These are phyloP conservation scores for Fusarium pseudonygamai DNA, from an alignment of 2,329 filamentous ascomycete species.

Conservation along the genomic window DNA sequence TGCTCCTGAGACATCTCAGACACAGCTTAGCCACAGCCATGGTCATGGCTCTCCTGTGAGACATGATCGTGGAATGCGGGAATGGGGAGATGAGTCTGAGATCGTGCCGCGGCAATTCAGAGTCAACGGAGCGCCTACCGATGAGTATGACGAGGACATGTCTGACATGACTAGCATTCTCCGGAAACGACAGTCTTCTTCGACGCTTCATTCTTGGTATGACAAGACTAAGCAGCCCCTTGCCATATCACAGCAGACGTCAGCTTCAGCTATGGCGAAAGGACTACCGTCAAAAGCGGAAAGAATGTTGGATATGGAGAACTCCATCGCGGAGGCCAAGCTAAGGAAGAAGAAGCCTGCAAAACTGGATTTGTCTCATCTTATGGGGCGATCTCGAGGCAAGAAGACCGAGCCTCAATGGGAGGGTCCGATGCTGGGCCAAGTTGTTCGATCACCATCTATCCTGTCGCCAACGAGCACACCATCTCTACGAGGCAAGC, in stretches of 20 bases:
- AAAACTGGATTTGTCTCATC: slow-evolving; percentile 59
- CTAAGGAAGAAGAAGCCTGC: slow-evolving; percentile 55
- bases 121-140: slow-evolving; percentile 20
- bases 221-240: slow-evolving; percentile 65
- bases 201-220: slow-evolving; percentile 66
- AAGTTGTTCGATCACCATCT: slow-evolving; percentile 55
- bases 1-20: slow-evolving; percentile 18
- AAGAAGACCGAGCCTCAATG: slow-evolving; percentile 47
- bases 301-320: slow-evolving; percentile 58
- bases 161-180: slow-evolving; percentile 56
- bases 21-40: slow-evolving; percentile 5
- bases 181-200: slow-evolving; percentile 61
- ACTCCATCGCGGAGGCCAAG: slow-evolving; percentile 37
- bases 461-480: slow-evolving; percentile 51
- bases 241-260: slow-evolving; percentile 68
- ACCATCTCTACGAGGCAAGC: slow-evolving; percentile 39
- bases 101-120: slow-evolving; percentile 39
- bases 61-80: slow-evolving; percentile 23
- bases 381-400: slow-evolving; percentile 50
- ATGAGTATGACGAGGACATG: slow-evolving; percentile 41
- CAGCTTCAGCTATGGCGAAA: slow-evolving; percentile 66
- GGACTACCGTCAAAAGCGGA: slow-evolving; percentile 60
- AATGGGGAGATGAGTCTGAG: slow-evolving; percentile 43
- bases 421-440: slow-evolving; percentile 48
- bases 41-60: slow-evolving; percentile 16